Evolutionary conservation across 768 basidiomycete genomes (phyloP), one percentile per base, ranked within the genome.

Genomic region (Gymnopilus dilepis): DNA sequence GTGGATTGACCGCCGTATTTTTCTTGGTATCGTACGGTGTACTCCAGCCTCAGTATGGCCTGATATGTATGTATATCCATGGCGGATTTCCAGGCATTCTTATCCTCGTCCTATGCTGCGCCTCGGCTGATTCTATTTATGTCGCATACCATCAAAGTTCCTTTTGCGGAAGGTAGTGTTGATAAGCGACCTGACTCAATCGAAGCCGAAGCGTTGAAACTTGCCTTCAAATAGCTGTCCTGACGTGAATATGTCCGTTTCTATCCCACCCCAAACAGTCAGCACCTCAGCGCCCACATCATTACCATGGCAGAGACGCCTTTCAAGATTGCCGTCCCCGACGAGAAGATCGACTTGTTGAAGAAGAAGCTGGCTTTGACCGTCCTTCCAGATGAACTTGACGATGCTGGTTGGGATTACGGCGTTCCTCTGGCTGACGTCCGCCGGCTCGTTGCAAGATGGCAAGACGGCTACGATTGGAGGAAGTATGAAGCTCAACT

Each of bases 401-500:
- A 86, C 3, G 78, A 78, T 8, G 81, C 78, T 0, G 78, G 72
- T 0, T 80, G 82, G 80, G 78, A 75, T 13, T 88, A 87, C 53
- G 87, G 87, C 4, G 76, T 67, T 1, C 84, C 86, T 1, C 75
- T 86, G 3, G 70, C 74, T 0, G 80, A 85, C 60, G 62, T 88
- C 12, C 74, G 80, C 53, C 78, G 84, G 6, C 76, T 88, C 0
- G 75, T 78, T 0, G 64, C 69, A 2, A 73, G 75, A 31, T 87
- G 86, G 86, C 77, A 73, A 62, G 68, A 76, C 47, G 82, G 78
- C 0, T 87, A 80, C 61, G 79, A 87, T 72, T 88, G 87, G 86
- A 76, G 80, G 57, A 79, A 73, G 52, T 70, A 84, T 19, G 86
- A 88, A 69, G 77, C 74, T 0, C 67, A 71, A 19, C 71, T 88